phyloP scores from a whole-genome alignment of 768 basidiomycete genomes.

The Candolleomyces eurysporus region DNA sequence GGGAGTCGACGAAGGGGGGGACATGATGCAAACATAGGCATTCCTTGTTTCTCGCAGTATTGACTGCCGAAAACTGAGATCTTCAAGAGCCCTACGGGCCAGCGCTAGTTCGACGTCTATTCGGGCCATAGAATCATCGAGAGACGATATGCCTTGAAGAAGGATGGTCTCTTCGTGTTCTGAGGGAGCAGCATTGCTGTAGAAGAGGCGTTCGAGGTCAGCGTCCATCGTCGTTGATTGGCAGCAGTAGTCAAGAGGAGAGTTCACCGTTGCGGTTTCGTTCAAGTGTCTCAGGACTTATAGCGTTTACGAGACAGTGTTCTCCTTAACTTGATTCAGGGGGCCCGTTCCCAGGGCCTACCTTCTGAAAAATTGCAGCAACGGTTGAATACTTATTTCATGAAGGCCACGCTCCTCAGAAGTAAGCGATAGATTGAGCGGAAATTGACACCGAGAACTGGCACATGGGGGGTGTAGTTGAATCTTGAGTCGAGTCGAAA shows the following conservation, averaged over 20 bases:
- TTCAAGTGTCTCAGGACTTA: too few species aligned
- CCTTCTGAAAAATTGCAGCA: too few species aligned
- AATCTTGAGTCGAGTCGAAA: too few species aligned
- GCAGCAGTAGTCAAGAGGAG: not conserved
- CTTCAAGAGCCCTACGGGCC: constrained; percentile 1
- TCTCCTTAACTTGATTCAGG: too few species aligned
- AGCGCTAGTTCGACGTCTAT: not conserved
- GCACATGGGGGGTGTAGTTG: too few species aligned
- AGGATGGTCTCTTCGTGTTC: not conserved
- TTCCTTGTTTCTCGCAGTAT: constrained; percentile 1
- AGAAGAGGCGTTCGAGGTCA: not conserved
- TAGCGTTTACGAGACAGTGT: too few species aligned
- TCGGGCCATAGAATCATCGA: not conserved
- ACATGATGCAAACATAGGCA: not conserved
- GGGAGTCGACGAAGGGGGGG: constrained; percentile 4
- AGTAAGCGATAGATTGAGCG: too few species aligned
- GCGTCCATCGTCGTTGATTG: not conserved
- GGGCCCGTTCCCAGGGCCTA: too few species aligned
- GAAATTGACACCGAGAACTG: too few species aligned
- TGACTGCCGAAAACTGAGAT: not conserved
- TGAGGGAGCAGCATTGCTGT: not conserved
- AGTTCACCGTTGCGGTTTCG: too few species aligned
- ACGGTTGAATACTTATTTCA: too few species aligned
- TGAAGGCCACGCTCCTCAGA: too few species aligned
- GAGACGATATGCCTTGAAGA: constrained; percentile 2